phyloP scores from a whole-genome alignment of 352 stramenopile genomes.

The Phytophthora hybrid region DNA sequence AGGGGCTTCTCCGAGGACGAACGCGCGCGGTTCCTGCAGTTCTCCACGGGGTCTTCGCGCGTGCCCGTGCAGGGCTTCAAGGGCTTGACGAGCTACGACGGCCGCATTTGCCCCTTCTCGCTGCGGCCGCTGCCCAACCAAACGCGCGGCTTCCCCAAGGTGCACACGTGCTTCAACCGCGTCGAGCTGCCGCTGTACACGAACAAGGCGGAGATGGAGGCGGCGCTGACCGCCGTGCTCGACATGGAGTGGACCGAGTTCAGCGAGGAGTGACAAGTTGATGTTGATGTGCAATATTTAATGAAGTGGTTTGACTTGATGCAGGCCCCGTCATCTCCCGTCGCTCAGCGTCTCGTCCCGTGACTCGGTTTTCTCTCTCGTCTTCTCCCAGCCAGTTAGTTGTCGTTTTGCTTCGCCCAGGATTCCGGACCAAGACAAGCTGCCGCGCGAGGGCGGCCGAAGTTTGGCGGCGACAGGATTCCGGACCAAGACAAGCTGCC shows the following conservation, averaged over 20 bases:
- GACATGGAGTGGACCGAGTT: conserved; percentile 98
- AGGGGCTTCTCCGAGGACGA: conserved; percentile 70
- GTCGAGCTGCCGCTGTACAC: conserved; percentile 82
- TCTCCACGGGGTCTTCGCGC: conserved; percentile 84
- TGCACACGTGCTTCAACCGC: conserved; percentile 89
- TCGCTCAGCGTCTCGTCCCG: conserved; percentile 23
- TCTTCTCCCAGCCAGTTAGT: conserved; percentile 5
- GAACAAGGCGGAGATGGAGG: conserved; percentile 92
- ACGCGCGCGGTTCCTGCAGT: conserved; percentile 85
- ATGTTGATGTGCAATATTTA: conserved; percentile 44
- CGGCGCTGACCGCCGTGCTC: conserved; percentile 96
- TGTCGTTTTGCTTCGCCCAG: conserved; percentile 3
- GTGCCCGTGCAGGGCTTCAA: conserved; percentile 90
- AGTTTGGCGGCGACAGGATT: too few species aligned
- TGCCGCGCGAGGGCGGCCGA: too few species aligned
- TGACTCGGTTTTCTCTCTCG: background rate
- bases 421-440: too few species aligned
- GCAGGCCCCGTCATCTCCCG: conserved; percentile 13
- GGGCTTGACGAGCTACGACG: conserved; percentile 84
- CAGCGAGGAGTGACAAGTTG: conserved; percentile 64
- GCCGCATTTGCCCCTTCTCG: conserved; percentile 79
- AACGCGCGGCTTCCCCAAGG: conserved; percentile 73
- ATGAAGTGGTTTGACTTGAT: conserved; percentile 12
- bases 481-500: conserved; percentile 10
- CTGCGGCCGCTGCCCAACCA: conserved; percentile 66